A percentile compares a stretch with the other conserved stretches of the same genome.
Conservation (phyloP, 495 filamentous ascomycete genomes). For the Geopyxis carbonaria region DNA sequence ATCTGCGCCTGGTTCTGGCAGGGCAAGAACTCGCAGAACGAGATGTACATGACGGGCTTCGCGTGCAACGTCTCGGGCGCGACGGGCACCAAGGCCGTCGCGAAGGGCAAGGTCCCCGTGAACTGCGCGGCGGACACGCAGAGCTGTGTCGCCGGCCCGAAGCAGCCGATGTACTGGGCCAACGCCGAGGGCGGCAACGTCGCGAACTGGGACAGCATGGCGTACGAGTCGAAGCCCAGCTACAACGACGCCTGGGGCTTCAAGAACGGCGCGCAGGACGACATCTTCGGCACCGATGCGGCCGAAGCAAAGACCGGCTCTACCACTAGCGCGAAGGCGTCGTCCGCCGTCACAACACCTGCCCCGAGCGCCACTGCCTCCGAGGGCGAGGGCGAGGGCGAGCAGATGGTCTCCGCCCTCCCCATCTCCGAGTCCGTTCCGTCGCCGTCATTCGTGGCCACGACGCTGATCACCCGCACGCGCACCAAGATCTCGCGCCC, state of each 20-base stretch:
- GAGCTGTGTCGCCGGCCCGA: slow-evolving; percentile 35
- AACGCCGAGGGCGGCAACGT: slow-evolving; percentile 30
- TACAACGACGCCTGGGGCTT: slow-evolving; percentile 33
- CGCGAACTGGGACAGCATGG: slow-evolving; percentile 14
- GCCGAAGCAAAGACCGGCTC: no score
- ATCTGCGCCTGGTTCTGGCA: slow-evolving; percentile 43
- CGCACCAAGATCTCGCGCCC: no score
- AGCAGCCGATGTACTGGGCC: slow-evolving; percentile 30
- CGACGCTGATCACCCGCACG: no score
- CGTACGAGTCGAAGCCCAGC: slow-evolving; percentile 23
- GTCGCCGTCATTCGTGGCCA: no score
- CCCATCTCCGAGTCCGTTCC: no score
- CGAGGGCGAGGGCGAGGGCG: no score
- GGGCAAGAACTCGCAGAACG: slow-evolving; percentile 30
- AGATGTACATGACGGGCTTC: slow-evolving; percentile 38
- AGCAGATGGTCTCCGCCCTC: no score
- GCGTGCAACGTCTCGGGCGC: slow-evolving; percentile 36
- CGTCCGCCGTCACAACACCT: no score
- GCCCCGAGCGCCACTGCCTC: no score
- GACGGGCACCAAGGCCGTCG: slow-evolving; percentile 28
- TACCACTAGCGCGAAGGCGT: no score
- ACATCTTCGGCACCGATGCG: no score
- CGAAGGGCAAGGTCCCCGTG: slow-evolving; percentile 28
- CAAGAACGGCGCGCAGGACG: slow-evolving; percentile 31
- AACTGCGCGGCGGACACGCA: slow-evolving; percentile 30